A percentile compares a stretch with the other conserved stretches of the same genome.
These are phyloP conservation scores for Hypsizygus ulmarius DNA, from an alignment of 1,284 basidiomycete genomes.

Conservation along the genomic window DNA sequence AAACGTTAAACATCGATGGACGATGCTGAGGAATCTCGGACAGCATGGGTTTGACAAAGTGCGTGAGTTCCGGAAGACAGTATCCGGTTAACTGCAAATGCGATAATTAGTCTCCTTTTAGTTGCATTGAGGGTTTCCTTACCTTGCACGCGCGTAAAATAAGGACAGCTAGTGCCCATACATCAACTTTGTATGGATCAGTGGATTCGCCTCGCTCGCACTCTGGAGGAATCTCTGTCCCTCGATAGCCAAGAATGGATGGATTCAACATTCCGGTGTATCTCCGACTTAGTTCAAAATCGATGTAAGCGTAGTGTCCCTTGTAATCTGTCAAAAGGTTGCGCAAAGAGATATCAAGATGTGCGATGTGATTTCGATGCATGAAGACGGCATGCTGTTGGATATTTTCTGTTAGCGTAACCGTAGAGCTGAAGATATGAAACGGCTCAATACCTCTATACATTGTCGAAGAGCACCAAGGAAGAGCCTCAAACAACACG, in stretches of 20 bases:
- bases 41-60: constrained; percentile 57
- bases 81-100: constrained; percentile 48
- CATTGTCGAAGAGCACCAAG: constrained; percentile 59
- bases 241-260: constrained; percentile 42
- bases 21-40: constrained; percentile 46
- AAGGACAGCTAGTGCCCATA: constrained; percentile 65
- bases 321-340: constrained; percentile 65
- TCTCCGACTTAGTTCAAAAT: constrained; percentile 64
- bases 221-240: constrained; percentile 71
- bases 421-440: background rate
- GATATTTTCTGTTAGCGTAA: background rate
- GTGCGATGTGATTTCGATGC: constrained; percentile 62
- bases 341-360: constrained; percentile 67
- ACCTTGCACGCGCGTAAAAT: constrained; percentile 66
- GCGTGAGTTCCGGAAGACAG: constrained; percentile 53
- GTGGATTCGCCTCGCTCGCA: constrained; percentile 47
- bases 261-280: constrained; percentile 41
- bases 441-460: constrained; percentile 49
- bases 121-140: constrained; percentile 16
- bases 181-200: constrained; percentile 68
- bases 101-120: constrained; percentile 4
- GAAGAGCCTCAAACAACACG: constrained; percentile 52
- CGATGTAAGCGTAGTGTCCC: constrained; percentile 67
- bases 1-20: constrained; percentile 46
- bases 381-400: constrained; percentile 64